A percentile compares a stretch with the other conserved stretches of the same genome.
Conservation (phyloP, 2,329 filamentous ascomycete genomes). For the Coniochaeta sp. region DNA sequence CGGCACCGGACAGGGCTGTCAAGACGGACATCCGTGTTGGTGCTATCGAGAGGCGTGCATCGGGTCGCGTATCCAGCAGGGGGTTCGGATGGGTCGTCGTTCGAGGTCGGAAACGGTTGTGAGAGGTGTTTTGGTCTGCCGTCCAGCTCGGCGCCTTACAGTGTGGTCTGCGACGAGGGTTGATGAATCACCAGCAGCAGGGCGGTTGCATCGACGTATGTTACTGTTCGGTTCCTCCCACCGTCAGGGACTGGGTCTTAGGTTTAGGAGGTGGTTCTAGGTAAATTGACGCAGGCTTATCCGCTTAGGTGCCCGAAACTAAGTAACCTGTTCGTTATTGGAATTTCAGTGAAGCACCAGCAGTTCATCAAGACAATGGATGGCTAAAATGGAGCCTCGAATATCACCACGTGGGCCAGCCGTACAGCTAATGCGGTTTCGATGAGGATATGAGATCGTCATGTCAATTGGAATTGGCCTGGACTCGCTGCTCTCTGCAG, state of each 20-base stretch:
- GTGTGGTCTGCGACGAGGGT: neutral
- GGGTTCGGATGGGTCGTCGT: neutral
- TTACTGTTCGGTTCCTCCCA: neutral
- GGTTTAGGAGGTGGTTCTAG: neutral
- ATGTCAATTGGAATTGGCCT: neutral
- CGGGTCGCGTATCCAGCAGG: neutral
- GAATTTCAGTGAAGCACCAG: neutral
- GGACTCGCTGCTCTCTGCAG: neutral
- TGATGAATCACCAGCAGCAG: neutral
- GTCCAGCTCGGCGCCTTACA: neutral
- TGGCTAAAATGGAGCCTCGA: neutral
- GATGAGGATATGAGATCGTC: neutral
- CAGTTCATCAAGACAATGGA: neutral
- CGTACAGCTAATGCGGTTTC: neutral
- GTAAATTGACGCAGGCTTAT: neutral
- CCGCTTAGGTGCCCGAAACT: neutral
- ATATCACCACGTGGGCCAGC: neutral
- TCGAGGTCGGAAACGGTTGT: neutral
- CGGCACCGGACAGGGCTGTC: constrained; percentile 16
- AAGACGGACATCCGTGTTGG: constrained; percentile 19
- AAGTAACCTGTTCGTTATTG: neutral
- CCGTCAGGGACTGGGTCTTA: neutral
- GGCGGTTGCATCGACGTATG: neutral
- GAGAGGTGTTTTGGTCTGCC: neutral
- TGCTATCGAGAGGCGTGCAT: constrained; percentile 2